These are phyloP conservation scores for Juncus effusus DNA, from an alignment of 176 grass and related monocot genomes.

Conservation along the genomic window DNA sequence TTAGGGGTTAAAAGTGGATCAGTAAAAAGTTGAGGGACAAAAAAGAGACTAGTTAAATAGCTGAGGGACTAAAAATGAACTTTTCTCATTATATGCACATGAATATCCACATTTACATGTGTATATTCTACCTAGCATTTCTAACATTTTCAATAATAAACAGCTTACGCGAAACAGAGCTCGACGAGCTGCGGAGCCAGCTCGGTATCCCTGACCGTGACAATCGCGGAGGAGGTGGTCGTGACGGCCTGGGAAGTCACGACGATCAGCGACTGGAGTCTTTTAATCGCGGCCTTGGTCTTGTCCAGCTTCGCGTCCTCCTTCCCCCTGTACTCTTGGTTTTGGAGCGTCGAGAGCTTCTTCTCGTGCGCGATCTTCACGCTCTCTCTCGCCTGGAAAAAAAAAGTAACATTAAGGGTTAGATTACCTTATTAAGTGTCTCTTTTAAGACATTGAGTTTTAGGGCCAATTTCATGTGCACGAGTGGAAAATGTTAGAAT, in stretches of 20 bases:
- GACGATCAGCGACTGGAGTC: constrained; percentile 84
- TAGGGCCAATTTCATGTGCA: too few relatives aligned
- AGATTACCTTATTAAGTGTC: too few relatives aligned
- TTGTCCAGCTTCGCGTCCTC: constrained; percentile 89
- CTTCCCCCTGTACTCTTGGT: constrained; percentile 75
- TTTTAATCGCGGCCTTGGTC: constrained; percentile 94
- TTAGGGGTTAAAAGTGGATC: too few relatives aligned
- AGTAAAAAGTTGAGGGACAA: too few relatives aligned
- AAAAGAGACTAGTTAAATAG: too few relatives aligned
- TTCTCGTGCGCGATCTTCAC: constrained; percentile 94
- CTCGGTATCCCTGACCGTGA: constrained; percentile 84
- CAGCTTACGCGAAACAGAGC: constrained; percentile 78
- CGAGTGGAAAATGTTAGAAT: too few relatives aligned
- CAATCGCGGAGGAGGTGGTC: constrained; percentile 87
- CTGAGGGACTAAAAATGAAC: too few relatives aligned
- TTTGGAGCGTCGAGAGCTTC: constrained; percentile 87
- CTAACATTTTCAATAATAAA: not conserved
- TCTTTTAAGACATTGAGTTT: too few relatives aligned
- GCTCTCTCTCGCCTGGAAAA: constrained; percentile 72
- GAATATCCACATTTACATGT: too few relatives aligned
- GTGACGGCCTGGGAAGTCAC: constrained; percentile 92
- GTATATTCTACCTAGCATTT: too few relatives aligned
- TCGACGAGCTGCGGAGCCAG: constrained; percentile 96
- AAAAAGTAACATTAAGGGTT: not conserved
- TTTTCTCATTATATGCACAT: too few relatives aligned